Base-by-base conservation (phyloP, 1,284 basidiomycete genomes). In the Cryptococcus sp. region DNA sequence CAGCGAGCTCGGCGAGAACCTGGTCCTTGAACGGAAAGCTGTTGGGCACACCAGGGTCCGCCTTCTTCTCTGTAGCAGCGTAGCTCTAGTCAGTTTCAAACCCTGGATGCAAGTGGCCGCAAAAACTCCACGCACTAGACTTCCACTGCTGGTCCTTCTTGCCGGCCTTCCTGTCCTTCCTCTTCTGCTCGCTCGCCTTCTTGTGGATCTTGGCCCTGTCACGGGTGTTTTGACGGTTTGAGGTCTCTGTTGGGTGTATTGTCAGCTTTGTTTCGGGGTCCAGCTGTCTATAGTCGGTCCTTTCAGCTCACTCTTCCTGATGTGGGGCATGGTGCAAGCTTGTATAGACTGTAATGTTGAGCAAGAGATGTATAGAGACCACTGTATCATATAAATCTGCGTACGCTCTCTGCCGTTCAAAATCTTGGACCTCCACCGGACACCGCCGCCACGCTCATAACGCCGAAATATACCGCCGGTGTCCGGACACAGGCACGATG, bases 21-120 rank as follows among this genome's bases (percentile, higher is more conserved):
- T 95, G 87, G 73, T 97, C 95, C 80, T 98, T 98, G 83, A 88
- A 96, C 3, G 94, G 95, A 80, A 94, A 96, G 61, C 86, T 87
- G 78, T 89, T 96, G n/a, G 95, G 95, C 60, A 98, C 95, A 47
- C 96, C 96, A 24, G 89, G 91, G 73, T 98, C 95, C 75, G 86
- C 82, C 82, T 91, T 77, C 81, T 85, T 74, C 82, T 85, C 81
- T 89, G 83, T 82, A 15, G 20, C 12, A 23, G 28, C 28, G 28
- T 33, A 33, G 9, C 9, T 33, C 28, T 8, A 38, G 24, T 18
- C 35, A 35, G 37, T 3, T 23, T 42, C 8, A 46, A 2, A 39
- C 6, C 5, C 56, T n/a, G 28, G 23, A 23, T 24, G 5, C 28
- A 5, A 5, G 4, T 33, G 9, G 28, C 9, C 28, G 28, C 5